phyloP scores from a whole-genome alignment of 2,329 filamentous ascomycete genomes.

The Ceratocystis lukuohia region DNA sequence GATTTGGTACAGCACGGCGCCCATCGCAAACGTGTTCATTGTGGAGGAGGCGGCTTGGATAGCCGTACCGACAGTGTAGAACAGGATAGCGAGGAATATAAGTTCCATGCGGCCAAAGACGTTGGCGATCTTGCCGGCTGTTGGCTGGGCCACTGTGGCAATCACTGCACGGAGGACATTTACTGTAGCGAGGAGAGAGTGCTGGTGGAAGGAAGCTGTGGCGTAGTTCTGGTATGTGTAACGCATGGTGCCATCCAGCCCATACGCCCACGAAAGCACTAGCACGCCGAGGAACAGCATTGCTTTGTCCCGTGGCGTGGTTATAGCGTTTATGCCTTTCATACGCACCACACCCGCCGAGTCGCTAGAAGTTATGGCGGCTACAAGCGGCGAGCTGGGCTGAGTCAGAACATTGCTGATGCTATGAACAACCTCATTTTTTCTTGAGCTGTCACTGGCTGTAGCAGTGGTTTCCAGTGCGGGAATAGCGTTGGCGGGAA shows the following conservation, averaged over 20 bases:
- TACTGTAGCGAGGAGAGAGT: slow-evolving; percentile 45
- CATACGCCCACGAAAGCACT: slow-evolving; percentile 49
- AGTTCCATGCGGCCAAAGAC: slow-evolving; percentile 49
- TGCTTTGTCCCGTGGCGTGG: slow-evolving; percentile 39
- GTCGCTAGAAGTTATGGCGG: slow-evolving; percentile 20
- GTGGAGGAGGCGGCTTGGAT: slow-evolving; percentile 39
- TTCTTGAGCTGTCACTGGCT: background rate
- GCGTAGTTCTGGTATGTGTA: slow-evolving; percentile 43
- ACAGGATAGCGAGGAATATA: slow-evolving; percentile 43
- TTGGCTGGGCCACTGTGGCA: slow-evolving; percentile 43
- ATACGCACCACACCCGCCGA: slow-evolving; percentile 45
- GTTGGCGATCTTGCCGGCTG: slow-evolving; percentile 46
- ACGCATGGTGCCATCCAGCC: slow-evolving; percentile 44
- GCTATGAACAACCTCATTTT: background rate
- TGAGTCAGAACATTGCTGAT: too few species aligned
- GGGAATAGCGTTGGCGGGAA: background rate
- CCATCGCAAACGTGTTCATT: slow-evolving; percentile 40
- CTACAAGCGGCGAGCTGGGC: background rate
- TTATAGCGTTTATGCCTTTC: slow-evolving; percentile 40
- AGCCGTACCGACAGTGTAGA: slow-evolving; percentile 45
- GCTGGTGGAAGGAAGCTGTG: slow-evolving; percentile 35
- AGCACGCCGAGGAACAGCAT: slow-evolving; percentile 49
- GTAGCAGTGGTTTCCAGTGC: background rate
- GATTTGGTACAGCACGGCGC: slow-evolving; percentile 47
- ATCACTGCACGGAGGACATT: slow-evolving; percentile 45